Evolutionary conservation across 2,329 filamentous ascomycete genomes (phyloP).

Genomic region (Teratosphaeria epicoccoides): DNA sequence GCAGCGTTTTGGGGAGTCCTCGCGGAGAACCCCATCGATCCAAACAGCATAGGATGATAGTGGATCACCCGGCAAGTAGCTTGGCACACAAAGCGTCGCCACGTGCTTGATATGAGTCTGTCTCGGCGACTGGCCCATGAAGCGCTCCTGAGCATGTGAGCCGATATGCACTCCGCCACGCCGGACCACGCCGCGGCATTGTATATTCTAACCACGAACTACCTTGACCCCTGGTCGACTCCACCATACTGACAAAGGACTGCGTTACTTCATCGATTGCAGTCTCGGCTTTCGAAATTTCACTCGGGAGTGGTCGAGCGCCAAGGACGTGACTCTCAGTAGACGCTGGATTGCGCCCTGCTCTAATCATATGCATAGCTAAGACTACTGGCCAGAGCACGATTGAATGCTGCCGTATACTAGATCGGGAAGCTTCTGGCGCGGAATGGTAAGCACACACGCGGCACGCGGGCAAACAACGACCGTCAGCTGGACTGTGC

Average conservation of each 20-base stretch:
- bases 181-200: neutral
- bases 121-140: too few relatives aligned
- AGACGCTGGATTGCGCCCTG: neutral
- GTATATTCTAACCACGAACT: neutral
- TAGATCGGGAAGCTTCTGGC: neutral
- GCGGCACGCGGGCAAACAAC: neutral
- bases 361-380: neutral
- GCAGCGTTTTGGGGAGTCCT: too few relatives aligned
- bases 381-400: neutral
- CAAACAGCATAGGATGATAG: too few relatives aligned
- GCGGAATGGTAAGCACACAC: neutral
- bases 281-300: neutral
- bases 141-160: too few relatives aligned
- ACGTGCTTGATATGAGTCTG: too few relatives aligned
- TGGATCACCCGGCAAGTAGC: too few relatives aligned
- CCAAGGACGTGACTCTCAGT: neutral
- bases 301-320: neutral
- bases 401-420: neutral
- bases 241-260: neutral
- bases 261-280: neutral
- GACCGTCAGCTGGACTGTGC: neutral
- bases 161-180: neutral
- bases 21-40: too few relatives aligned
- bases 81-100: too few relatives aligned
- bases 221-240: neutral